Percentiles rank a stretch among this genome's conserved stretches.
phyloP scores from a whole-genome alignment of 768 basidiomycete genomes.

The Myochromella boudieri region DNA sequence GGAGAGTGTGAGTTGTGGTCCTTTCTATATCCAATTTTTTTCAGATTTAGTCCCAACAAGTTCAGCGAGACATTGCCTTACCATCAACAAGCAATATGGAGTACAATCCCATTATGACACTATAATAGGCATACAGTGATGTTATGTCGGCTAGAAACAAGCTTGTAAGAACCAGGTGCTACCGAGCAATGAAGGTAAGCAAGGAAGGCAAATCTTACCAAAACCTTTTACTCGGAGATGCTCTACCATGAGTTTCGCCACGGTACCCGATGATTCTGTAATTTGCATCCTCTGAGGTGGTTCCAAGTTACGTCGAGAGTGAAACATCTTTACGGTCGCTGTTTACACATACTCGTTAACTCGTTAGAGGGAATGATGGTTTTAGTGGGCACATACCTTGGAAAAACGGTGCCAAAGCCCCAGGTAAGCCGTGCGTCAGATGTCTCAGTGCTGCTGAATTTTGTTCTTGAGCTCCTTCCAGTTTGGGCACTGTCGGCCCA shows the following conservation, averaged over 20 bases:
- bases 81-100: conserved; percentile 50
- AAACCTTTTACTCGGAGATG: conserved; percentile 58
- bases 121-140: conserved; percentile 45
- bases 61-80: conserved; percentile 20
- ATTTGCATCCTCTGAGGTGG: conserved; percentile 76
- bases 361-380: neutral
- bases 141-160: conserved; percentile 25
- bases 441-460: conserved; percentile 81
- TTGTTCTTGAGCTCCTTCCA: conserved; percentile 49
- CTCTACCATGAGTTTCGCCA: conserved; percentile 73
- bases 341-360: neutral
- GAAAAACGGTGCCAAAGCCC: conserved; percentile 77
- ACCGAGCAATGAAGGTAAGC: neutral
- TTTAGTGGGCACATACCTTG: conserved; percentile 54
- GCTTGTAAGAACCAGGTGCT: neutral
- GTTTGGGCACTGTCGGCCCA: conserved; percentile 26
- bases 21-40: conserved; percentile 54
- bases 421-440: conserved; percentile 75
- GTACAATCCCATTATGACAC: conserved; percentile 45
- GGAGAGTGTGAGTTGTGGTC: conserved; percentile 66
- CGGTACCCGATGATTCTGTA: conserved; percentile 57
- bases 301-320: conserved; percentile 78
- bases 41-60: conserved; percentile 11
- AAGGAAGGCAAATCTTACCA: conserved; percentile 41
- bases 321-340: conserved; percentile 89